Conservation (phyloP, 225 moss, liverwort and hornwort genomes). For the Marchantia paleacea region DNA sequence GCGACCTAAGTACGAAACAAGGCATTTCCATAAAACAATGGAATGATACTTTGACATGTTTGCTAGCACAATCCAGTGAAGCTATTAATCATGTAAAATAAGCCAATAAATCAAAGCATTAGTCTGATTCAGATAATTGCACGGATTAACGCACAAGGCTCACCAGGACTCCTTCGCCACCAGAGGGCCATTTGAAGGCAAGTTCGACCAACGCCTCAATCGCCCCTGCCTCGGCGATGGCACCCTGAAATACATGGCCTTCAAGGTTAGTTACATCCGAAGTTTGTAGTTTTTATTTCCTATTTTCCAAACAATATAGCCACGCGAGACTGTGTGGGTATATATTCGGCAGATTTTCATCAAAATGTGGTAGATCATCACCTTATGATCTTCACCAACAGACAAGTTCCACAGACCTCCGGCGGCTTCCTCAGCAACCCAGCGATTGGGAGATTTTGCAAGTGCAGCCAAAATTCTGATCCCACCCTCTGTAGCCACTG, state of each 20-base stretch:
- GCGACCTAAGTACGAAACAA: neutral
- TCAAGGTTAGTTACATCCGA: neutral
- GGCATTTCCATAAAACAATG: neutral
- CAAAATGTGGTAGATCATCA: conserved; percentile 11
- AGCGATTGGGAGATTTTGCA: conserved; percentile 80
- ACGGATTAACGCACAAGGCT: conserved; percentile 21
- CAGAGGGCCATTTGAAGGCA: conserved; percentile 80
- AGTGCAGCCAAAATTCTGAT: conserved; percentile 81
- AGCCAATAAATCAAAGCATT: neutral
- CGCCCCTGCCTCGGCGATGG: conserved; percentile 86
- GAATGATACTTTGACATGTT: neutral
- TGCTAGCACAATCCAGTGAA: neutral
- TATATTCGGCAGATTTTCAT: neutral
- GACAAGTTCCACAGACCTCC: conserved; percentile 94
- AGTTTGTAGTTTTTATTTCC: neutral
- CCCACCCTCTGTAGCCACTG: conserved; percentile 87
- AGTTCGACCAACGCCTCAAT: conserved; percentile 86
- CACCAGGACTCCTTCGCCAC: conserved; percentile 88
- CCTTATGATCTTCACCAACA: conserved; percentile 97
- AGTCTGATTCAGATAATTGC: neutral
- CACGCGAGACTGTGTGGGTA: neutral
- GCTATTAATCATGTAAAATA: neutral
- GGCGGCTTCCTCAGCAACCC: conserved; percentile 97
- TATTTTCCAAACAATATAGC: neutral
- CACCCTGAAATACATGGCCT: conserved; percentile 47